Evolutionary conservation across 164 flowering plant species (phyloP).

Genomic region (Paratinospora sagittata): DNA sequence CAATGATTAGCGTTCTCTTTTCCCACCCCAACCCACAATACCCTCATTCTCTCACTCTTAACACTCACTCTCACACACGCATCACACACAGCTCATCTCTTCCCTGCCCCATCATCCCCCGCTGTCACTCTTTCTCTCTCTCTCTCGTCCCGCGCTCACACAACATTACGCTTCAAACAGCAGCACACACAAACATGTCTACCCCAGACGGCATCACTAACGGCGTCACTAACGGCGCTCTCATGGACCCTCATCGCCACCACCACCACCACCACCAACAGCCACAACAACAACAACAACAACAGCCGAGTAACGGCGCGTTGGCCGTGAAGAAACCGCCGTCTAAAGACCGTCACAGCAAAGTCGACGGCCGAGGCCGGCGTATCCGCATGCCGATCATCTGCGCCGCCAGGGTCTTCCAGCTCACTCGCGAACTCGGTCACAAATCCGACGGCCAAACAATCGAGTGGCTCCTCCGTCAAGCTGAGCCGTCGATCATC

Average conservation of each 20-base stretch:
- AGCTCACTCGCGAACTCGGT: slow-evolving; percentile 63
- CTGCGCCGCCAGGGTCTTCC: slow-evolving; percentile 82
- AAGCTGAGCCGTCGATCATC: slow-evolving; percentile 82
- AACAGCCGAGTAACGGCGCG: slow-evolving; percentile 5
- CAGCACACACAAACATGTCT: neutral
- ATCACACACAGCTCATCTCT: neutral
- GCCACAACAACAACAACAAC: neutral
- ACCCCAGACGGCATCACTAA: neutral
- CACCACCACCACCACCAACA: neutral
- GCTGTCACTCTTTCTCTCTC: no score
- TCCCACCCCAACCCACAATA: neutral
- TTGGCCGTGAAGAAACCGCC: slow-evolving; percentile 30
- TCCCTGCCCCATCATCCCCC: neutral
- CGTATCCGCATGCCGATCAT: slow-evolving; percentile 80
- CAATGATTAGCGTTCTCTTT: slow-evolving; percentile 8
- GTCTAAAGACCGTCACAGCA: slow-evolving; percentile 77
- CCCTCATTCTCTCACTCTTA: neutral
- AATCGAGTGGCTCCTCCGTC: slow-evolving; percentile 76
- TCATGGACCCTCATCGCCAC: neutral
- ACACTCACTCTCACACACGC: neutral
- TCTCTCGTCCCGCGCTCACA: no score
- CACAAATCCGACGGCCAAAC: slow-evolving; percentile 85
- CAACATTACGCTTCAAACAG: no score
- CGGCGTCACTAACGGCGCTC: neutral
- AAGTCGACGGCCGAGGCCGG: slow-evolving; percentile 78